These are phyloP conservation scores for Chenopodium suecicum DNA, from an alignment of 148 eudicot genomes.

Conservation along the genomic window DNA sequence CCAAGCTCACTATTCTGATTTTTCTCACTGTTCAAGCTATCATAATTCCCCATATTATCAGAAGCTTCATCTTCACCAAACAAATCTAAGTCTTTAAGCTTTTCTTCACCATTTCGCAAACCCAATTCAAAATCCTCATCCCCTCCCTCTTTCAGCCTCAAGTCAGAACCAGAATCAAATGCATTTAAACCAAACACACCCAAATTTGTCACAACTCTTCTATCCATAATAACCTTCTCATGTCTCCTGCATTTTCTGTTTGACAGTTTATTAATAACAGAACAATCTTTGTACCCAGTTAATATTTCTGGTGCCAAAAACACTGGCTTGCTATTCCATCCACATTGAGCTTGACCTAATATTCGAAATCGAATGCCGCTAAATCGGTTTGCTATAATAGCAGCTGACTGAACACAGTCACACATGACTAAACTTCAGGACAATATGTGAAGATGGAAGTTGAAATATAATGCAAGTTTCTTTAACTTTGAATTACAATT, in stretches of 20 bases:
- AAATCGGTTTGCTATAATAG: neutral
- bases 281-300: slow-evolving; percentile 8
- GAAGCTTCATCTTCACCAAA: neutral
- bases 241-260: neutral
- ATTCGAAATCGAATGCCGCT: neutral
- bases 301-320: slow-evolving; percentile 5
- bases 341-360: neutral
- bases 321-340: slow-evolving; percentile 1
- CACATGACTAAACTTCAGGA: slow-evolving; percentile 19
- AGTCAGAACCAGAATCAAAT: slow-evolving; percentile 22
- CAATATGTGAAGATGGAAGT: neutral
- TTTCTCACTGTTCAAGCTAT: neutral
- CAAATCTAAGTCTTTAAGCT: slow-evolving; percentile 4
- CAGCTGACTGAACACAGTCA: slow-evolving; percentile 12
- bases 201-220: slow-evolving; percentile 8
- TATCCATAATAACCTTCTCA: neutral
- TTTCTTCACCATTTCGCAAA: slow-evolving; percentile 10
- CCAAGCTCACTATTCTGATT: slow-evolving; percentile 1
- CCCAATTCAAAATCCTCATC: slow-evolving; percentile 8
- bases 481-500: neutral
- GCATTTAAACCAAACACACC: slow-evolving; percentile 26
- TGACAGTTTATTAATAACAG: neutral
- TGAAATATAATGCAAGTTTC: neutral
- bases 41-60: slow-evolving; percentile 7
- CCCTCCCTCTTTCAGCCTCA: slow-evolving; percentile 30